phyloP scores from a whole-genome alignment of 2,329 filamentous ascomycete species.

The Ceratocystiopsis brevicomis region DNA sequence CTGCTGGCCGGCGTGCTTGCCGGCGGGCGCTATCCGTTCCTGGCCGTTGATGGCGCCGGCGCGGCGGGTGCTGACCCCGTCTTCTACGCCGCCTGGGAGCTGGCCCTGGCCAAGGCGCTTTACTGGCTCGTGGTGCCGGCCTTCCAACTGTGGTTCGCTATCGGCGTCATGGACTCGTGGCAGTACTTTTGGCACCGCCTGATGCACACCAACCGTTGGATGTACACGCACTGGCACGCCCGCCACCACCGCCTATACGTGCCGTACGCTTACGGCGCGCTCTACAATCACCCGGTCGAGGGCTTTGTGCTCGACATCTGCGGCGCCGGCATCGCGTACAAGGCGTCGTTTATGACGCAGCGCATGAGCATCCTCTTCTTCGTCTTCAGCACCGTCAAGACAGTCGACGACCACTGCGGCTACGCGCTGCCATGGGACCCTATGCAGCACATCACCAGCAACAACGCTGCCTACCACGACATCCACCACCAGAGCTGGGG shows the following conservation, averaged over 20 bases:
- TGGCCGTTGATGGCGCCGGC: slow-evolving; percentile 26
- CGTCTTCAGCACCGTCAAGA: slow-evolving; percentile 77
- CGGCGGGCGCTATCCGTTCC: slow-evolving; percentile 63
- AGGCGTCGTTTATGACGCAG: slow-evolving; percentile 62
- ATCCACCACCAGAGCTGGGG: slow-evolving; percentile 99
- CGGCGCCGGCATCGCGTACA: slow-evolving; percentile 69
- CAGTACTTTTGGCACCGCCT: slow-evolving; percentile 92
- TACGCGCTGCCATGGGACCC: slow-evolving; percentile 94
- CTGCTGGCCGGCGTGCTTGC: slow-evolving; percentile 56
- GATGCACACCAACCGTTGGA: slow-evolving; percentile 96
- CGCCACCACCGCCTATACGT: slow-evolving; percentile 94
- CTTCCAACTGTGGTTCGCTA: slow-evolving; percentile 57
- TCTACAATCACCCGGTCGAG: slow-evolving; percentile 93
- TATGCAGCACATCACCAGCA: slow-evolving; percentile 74
- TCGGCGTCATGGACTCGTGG: slow-evolving; percentile 79
- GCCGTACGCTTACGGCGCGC: slow-evolving; percentile 86
- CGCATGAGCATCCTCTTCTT: slow-evolving; percentile 85
- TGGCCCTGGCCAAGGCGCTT: slow-evolving; percentile 51
- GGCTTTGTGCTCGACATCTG: slow-evolving; percentile 85
- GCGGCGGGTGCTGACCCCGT: slow-evolving; percentile 14
- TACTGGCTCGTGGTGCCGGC: slow-evolving; percentile 64
- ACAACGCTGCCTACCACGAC: slow-evolving; percentile 93
- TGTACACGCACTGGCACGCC: slow-evolving; percentile 87
- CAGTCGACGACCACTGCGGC: slow-evolving; percentile 92
- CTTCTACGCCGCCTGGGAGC: slow-evolving; percentile 64